phyloP scores from a whole-genome alignment of 345 rosid species.

The Leavenworthia alabamica region DNA sequence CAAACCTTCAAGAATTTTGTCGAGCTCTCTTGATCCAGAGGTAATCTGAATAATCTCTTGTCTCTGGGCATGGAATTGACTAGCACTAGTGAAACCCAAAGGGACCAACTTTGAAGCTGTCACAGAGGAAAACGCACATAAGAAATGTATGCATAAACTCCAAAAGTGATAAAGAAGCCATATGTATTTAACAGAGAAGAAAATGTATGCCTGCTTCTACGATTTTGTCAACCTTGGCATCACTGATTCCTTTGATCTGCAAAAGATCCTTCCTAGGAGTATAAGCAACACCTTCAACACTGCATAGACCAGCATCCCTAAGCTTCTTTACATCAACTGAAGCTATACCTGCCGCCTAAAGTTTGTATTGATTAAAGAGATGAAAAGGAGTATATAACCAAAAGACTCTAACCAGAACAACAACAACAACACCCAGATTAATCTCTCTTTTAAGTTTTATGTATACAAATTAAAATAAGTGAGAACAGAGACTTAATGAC shows the following conservation, averaged over 20 bases:
- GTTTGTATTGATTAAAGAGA: conserved; percentile 4
- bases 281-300: conserved; percentile 85
- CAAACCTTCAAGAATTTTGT: conserved; percentile 85
- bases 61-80: conserved; percentile 84
- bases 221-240: conserved; percentile 91
- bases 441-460: not conserved
- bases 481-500: not conserved
- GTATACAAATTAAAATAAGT: not conserved
- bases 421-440: not conserved
- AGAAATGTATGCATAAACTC: not conserved
- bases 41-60: conserved; percentile 95
- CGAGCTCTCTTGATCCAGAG: conserved; percentile 91
- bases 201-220: conserved; percentile 71
- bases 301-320: conserved; percentile 89
- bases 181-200: not conserved
- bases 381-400: conserved; percentile 13
- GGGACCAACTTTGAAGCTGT: conserved; percentile 92
- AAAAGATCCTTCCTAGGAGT: conserved; percentile 94
- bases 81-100: conserved; percentile 89
- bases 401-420: not conserved
- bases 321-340: conserved; percentile 84
- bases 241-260: conserved; percentile 93
- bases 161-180: not conserved
- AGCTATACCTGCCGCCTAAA: conserved; percentile 81
- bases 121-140: conserved; percentile 6